Base-by-base conservation (phyloP, 2,329 filamentous ascomycete genomes). In the Chrysosphaeria jannelii region DNA sequence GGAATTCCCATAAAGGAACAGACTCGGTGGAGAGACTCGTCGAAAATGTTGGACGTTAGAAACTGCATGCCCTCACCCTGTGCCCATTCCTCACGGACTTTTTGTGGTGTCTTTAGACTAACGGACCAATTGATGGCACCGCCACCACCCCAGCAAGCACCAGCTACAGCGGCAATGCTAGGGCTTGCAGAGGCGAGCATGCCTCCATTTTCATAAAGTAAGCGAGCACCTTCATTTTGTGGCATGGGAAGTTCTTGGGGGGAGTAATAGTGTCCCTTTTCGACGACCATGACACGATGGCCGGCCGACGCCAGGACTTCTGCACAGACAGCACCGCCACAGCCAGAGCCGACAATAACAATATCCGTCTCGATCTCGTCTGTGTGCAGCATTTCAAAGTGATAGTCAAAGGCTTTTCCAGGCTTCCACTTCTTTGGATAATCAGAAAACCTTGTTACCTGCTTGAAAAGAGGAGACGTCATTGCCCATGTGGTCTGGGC, bases 81-180 rank as follows among this genome's bases (percentile, higher is more conserved):
- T 0, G 72, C 66, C 79, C 81, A 91, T 43, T 90, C 75, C 32
- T 61, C 50, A 4, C 78, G 60, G 2, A 90, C 72, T 31, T 54
- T 71, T 13, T 58, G 62, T 37, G 81, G 74, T 0, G 74, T 70
- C 33, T 54, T 50, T 24, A 65, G 45, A 23, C 47, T 48, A 6
- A 59, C 58, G 35, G 54, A 70, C 78, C 78, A 91, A 42, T 91
- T 91, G 34, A 90, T 45, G 0, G 74, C 76, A 5, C 78, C 78
- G 26, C 79, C 79, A 20, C 79, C 79, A 14, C 79, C 79, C 61
- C 70, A 89, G 15, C 59, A 59, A 26, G 61, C 57, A 2, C 72
- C 79, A 0, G 69, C 59, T 3, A 72, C 39, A 8, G 81, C 41
- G 10, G 46, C 55, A 15, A 67, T 47, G 5, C 56, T 53, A 8